phyloP scores from a whole-genome alignment of 768 basidiomycete species.

The Rhodotorula taiwanensis region DNA sequence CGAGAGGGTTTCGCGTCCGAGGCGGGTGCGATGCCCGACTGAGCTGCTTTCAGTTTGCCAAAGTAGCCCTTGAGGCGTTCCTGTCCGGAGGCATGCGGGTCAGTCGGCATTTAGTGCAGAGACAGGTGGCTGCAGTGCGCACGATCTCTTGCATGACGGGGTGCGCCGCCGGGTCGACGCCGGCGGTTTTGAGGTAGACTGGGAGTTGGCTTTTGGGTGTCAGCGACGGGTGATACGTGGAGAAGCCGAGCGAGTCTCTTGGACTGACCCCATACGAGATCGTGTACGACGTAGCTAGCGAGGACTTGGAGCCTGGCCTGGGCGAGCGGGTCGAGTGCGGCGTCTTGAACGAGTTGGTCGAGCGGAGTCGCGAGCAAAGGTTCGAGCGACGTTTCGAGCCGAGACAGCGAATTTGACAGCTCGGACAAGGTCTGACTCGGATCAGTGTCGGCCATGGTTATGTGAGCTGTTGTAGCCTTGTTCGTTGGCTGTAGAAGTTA shows the following conservation, averaged over 20 bases:
- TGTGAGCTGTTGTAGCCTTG: no score
- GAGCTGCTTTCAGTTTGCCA: slow-evolving; percentile 68
- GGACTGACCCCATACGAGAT: slow-evolving; percentile 72
- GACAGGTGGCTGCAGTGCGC: background rate
- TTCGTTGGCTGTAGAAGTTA: no score
- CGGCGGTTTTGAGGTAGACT: slow-evolving; percentile 77
- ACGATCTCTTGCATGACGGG: slow-evolving; percentile 63
- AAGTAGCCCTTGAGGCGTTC: slow-evolving; percentile 73
- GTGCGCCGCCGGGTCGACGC: slow-evolving; percentile 72
- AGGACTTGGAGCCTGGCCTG: slow-evolving; percentile 74
- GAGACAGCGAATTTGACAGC: slow-evolving; percentile 11
- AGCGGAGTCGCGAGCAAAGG: slow-evolving; percentile 63
- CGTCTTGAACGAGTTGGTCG: slow-evolving; percentile 53
- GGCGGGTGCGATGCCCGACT: slow-evolving; percentile 50
- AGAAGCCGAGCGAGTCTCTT: background rate
- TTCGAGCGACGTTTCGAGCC: slow-evolving; percentile 59
- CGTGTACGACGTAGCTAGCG: slow-evolving; percentile 75
- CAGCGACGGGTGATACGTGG: background rate
- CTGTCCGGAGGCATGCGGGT: slow-evolving; percentile 40
- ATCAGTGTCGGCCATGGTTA: slow-evolving; percentile 18
- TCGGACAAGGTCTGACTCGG: background rate
- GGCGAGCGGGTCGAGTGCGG: slow-evolving; percentile 63
- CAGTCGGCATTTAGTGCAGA: background rate
- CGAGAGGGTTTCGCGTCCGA: background rate
- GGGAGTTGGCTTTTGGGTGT: background rate